These are phyloP conservation scores for Colletotrichum sp. DNA, from an alignment of 2,329 filamentous ascomycete genomes.

Conservation along the genomic window DNA sequence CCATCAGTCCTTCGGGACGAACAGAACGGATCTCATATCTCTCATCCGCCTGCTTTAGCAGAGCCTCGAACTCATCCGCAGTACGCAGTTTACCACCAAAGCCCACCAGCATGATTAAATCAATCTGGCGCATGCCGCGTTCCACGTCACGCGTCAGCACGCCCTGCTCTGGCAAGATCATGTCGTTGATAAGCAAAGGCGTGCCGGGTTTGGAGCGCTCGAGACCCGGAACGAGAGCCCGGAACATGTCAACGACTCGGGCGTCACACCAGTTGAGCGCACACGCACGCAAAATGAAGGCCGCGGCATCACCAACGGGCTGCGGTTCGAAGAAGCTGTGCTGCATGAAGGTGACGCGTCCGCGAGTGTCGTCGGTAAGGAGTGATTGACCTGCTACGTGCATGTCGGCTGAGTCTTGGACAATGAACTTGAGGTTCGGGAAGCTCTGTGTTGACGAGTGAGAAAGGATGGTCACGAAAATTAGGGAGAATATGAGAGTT, in stretches of 20 bases:
- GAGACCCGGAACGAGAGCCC: slow-evolving; percentile 27
- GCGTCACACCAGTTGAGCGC: slow-evolving; percentile 28
- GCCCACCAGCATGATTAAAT: slow-evolving; percentile 29
- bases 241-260: slow-evolving; percentile 28
- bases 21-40: background rate
- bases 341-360: slow-evolving; percentile 23
- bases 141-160: slow-evolving; percentile 9
- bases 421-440: slow-evolving; percentile 27
- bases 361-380: slow-evolving; percentile 4
- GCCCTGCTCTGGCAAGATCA: slow-evolving; percentile 21
- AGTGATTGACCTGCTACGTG: slow-evolving; percentile 22
- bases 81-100: slow-evolving; percentile 30
- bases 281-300: slow-evolving; percentile 29
- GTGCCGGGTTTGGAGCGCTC: slow-evolving; percentile 23
- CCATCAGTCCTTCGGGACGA: background rate
- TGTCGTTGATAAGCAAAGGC: slow-evolving; percentile 28
- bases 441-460: background rate
- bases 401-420: slow-evolving; percentile 28
- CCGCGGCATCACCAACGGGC: slow-evolving; percentile 18
- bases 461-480: background rate
- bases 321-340: slow-evolving; percentile 32
- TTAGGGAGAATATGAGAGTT: background rate
- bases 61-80: slow-evolving; percentile 19
- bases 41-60: background rate
- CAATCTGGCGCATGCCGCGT: slow-evolving; percentile 25